A percentile compares a stretch with the other conserved stretches of the same genome.
phyloP scores from a whole-genome alignment of 2,329 filamentous ascomycete genomes.

The Aspergillus brunneoviolaceus region DNA sequence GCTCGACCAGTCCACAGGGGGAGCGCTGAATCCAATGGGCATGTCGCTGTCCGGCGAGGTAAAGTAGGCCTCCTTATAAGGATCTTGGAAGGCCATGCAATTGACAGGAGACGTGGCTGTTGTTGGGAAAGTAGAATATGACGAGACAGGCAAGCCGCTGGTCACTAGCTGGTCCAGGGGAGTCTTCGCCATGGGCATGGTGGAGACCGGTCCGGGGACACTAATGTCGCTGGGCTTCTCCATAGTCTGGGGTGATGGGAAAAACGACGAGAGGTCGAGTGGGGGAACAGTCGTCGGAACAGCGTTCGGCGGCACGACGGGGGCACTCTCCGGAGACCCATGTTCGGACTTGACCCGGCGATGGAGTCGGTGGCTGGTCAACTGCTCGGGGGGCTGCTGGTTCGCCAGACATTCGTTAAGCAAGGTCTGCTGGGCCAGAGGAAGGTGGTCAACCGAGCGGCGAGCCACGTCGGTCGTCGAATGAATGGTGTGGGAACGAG shows the following conservation, averaged over 20 bases:
- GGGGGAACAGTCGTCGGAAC: slow-evolving; percentile 23
- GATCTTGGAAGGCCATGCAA: slow-evolving; percentile 39
- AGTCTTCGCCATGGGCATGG: slow-evolving; percentile 29
- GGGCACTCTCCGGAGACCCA: slow-evolving; percentile 45
- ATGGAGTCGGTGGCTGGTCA: slow-evolving; percentile 30
- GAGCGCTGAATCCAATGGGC: slow-evolving; percentile 39
- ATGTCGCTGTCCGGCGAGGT: slow-evolving; percentile 45
- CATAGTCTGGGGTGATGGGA: slow-evolving; percentile 27
- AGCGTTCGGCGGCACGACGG: slow-evolving; percentile 29
- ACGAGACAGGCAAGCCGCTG: slow-evolving; percentile 39
- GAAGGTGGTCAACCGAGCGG: slow-evolving; percentile 55
- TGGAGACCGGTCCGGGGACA: slow-evolving; percentile 23
- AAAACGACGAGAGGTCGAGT: slow-evolving; percentile 35
- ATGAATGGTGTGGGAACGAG: slow-evolving; percentile 53
- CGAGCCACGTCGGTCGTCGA: slow-evolving; percentile 47
- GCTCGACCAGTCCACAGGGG: slow-evolving; percentile 50
- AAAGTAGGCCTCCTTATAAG: slow-evolving; percentile 43
- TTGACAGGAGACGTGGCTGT: slow-evolving; percentile 34
- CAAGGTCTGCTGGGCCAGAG: slow-evolving; percentile 36
- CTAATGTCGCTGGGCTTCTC: slow-evolving; percentile 24
- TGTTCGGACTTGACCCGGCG: slow-evolving; percentile 48
- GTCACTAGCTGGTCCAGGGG: slow-evolving; percentile 35
- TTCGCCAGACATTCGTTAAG: slow-evolving; percentile 30
- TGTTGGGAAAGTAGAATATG: slow-evolving; percentile 37
- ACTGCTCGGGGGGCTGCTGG: slow-evolving; percentile 30